These are phyloP conservation scores for Halophytophthora batemanensis DNA, from an alignment of 352 stramenopile genomes.

Conservation along the genomic window DNA sequence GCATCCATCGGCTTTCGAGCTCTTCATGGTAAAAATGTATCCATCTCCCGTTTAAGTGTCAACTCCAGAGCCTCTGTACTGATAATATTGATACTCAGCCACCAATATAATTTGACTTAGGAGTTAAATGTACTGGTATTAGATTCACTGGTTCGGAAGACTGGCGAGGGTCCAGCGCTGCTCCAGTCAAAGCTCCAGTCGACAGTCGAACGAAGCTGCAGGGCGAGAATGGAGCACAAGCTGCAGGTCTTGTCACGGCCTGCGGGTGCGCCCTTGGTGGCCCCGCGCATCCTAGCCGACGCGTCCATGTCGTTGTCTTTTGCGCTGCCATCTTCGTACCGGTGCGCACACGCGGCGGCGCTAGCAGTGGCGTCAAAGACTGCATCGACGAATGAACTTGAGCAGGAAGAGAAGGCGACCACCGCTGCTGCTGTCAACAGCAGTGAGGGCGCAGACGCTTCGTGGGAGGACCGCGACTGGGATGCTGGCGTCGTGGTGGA, in stretches of 20 bases:
- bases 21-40: no score
- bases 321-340: conserved; percentile 30
- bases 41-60: no score
- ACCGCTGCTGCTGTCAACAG: conserved; percentile 5
- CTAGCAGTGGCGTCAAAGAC: background rate
- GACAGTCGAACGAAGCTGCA: background rate
- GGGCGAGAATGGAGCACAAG: conserved; percentile 19
- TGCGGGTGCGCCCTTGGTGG: conserved; percentile 4
- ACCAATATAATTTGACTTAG: no score
- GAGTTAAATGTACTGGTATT: background rate
- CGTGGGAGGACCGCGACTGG: conserved; percentile 54
- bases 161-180: no score
- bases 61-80: no score
- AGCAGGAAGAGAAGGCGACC: background rate
- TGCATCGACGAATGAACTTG: conserved; percentile 3
- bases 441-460: conserved; percentile 12
- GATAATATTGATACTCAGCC: no score
- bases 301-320: conserved; percentile 51
- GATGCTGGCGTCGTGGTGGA: conserved; percentile 6
- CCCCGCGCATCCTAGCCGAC: conserved; percentile 30
- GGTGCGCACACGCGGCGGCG: conserved; percentile 3
- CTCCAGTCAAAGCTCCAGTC: background rate
- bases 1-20: no score
- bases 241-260: conserved; percentile 47
- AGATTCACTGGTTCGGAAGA: no score